Evolutionary conservation across 1,139 yeast species (phyloP), one percentile per base, ranked within the genome.

Genomic region (Suhomyces atakaporum): DNA sequence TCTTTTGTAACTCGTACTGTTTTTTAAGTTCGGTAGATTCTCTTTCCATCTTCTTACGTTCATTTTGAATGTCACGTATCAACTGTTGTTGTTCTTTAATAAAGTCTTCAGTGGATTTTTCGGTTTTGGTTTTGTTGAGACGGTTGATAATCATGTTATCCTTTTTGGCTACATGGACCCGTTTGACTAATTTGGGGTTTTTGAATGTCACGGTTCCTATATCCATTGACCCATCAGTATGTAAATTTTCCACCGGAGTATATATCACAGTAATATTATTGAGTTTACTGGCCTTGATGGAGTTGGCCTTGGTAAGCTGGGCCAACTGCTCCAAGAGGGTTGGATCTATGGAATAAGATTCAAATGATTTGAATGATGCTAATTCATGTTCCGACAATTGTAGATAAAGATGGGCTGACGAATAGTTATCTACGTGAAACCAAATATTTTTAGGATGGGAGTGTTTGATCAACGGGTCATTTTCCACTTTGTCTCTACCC

Each of bases 361-460:
- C 66, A 44, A 70, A 69, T 21, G 45, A 38, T 33, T 47, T 50
- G 36, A 38, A 43, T 5, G 53, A 47, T 13, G 52, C 54, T 28
- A 53, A 50, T 26, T 70, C 76, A 14, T 71, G 71, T 11, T 65
- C 69, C 2, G 62, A 60, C 23, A 84, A 60, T 38, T 87, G 76
- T 21, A 85, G 60, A 50, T 87, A 87, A n/a, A 87, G 73, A 56
- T 87, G 95, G 0, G 94, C 95, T 28, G 90, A 82, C 8, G 90
- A 81, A 36, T 80, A 69, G 48, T 83, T 84, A 50, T 85, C 94
- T 7, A 83, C 90, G 57, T 86, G 95, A 53, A 87, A 86, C 94
- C 96, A 87, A 7, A 84, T 65, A 53, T 84, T 85, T 41, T 75
- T 77, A 11, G 81, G 81, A 46, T 77, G 73, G 0, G 92, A 88